phyloP scores from a whole-genome alignment of 768 basidiomycete genomes.

The Ephemerocybe angulata region DNA sequence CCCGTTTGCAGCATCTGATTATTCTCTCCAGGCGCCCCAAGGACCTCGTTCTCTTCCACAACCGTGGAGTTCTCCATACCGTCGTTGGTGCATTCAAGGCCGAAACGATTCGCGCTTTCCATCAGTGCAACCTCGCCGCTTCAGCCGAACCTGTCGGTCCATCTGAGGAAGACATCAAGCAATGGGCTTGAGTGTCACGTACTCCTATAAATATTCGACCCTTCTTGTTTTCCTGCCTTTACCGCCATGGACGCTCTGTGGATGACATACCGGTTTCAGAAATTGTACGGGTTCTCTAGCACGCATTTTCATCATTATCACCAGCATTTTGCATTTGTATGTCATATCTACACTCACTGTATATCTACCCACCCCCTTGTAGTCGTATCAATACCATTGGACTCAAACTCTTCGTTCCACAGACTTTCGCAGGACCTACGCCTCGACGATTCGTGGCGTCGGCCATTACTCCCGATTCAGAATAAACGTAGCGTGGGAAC shows the following conservation, averaged over 20 bases:
- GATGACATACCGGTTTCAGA: slow-evolving; percentile 1
- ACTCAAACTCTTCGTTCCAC: too few species aligned
- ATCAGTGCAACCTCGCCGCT: slow-evolving; percentile 86
- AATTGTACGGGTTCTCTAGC: slow-evolving; percentile 10
- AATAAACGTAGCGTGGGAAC: neutral
- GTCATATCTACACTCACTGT: neutral
- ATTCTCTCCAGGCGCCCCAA: slow-evolving; percentile 38
- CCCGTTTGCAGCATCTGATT: neutral
- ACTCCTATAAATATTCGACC: neutral
- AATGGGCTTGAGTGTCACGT: slow-evolving; percentile 41
- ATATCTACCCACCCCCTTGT: neutral
- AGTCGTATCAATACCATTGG: neutral
- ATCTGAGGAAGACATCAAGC: slow-evolving; percentile 58
- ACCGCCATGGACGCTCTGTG: too few species aligned
- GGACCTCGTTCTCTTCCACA: slow-evolving; percentile 84
- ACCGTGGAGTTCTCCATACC: slow-evolving; percentile 75
- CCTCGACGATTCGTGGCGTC: too few species aligned
- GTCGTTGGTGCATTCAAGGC: slow-evolving; percentile 74
- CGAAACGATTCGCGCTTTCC: slow-evolving; percentile 71
- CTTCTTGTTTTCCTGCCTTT: neutral
- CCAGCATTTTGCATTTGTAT: neutral
- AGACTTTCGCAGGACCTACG: too few species aligned
- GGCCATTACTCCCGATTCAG: neutral
- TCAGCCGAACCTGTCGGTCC: slow-evolving; percentile 71
- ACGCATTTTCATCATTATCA: slow-evolving; percentile 6